Evolutionary conservation across 2,329 filamentous ascomycete species (phyloP).

Genomic region (Cryphonectria radicalis): DNA sequence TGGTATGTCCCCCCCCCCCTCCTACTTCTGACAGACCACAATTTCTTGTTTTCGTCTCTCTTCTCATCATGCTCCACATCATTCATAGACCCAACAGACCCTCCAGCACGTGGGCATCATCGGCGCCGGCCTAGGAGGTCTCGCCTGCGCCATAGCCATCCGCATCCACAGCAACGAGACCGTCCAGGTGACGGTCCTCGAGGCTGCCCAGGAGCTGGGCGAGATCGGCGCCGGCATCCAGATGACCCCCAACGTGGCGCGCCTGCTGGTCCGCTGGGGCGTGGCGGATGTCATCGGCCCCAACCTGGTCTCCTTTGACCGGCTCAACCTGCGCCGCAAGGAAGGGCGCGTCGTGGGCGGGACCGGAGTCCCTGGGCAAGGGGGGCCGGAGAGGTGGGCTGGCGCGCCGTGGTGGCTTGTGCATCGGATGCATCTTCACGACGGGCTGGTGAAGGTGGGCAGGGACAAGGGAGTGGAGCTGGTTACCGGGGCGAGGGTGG

Average conservation of each 20-base stretch:
- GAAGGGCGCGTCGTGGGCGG: constrained; percentile 45
- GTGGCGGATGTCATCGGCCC: constrained; percentile 45
- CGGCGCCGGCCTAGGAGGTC: constrained; percentile 24
- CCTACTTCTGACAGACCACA: too few species aligned
- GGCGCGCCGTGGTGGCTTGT: constrained; percentile 49
- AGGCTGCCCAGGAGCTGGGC: constrained; percentile 45
- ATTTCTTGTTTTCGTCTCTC: background rate
- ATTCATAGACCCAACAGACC: background rate
- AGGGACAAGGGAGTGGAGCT: constrained; percentile 43
- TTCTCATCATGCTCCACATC: background rate
- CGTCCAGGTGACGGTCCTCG: constrained; percentile 46
- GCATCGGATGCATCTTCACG: constrained; percentile 52
- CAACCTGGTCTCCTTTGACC: constrained; percentile 45
- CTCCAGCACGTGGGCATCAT: constrained; percentile 20
- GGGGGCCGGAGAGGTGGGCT: background rate
- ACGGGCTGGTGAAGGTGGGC: constrained; percentile 46
- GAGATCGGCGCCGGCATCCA: constrained; percentile 45
- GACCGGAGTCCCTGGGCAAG: constrained; percentile 38
- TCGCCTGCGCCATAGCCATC: constrained; percentile 43
- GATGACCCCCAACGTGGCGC: constrained; percentile 47
- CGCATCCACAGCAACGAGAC: constrained; percentile 32
- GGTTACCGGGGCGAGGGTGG: constrained; percentile 43
- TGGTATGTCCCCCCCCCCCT: background rate
- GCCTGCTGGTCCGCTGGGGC: constrained; percentile 45
- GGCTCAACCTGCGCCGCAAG: constrained; percentile 45